Evolutionary conservation across 2,329 filamentous ascomycete species (phyloP).

Genomic region (Diaporthe sp.): DNA sequence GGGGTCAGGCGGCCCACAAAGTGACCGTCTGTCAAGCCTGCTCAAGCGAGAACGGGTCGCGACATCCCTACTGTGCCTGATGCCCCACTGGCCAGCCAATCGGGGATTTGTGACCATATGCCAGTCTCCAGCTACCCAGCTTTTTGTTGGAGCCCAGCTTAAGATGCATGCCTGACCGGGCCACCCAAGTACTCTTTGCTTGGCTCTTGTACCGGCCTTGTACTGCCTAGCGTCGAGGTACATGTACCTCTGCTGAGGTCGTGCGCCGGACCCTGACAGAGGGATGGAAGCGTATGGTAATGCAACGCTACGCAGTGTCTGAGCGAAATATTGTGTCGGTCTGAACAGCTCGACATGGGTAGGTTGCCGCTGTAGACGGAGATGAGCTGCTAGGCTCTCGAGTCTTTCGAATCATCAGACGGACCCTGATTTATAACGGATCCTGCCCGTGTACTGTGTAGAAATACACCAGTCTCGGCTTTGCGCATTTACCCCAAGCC

Average conservation of each 20-base stretch:
- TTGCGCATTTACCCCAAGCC: background rate
- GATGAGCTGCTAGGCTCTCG: constrained; percentile 14
- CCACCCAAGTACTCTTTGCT: constrained; percentile 17
- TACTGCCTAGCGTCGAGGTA: constrained; percentile 35
- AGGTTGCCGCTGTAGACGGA: constrained; percentile 34
- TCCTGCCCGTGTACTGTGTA: background rate
- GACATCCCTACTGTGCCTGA: constrained; percentile 30
- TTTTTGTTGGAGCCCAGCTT: constrained; percentile 23
- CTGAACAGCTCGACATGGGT: constrained; percentile 29
- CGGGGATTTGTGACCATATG: constrained; percentile 34
- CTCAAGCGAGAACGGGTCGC: constrained; percentile 37
- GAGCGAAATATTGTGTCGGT: constrained; percentile 28
- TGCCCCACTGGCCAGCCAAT: constrained; percentile 29
- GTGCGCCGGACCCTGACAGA: background rate
- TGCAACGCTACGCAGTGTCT: constrained; percentile 24
- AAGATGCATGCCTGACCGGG: constrained; percentile 5
- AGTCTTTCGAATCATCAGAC: constrained; percentile 4
- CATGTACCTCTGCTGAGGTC: constrained; percentile 29
- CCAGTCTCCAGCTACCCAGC: constrained; percentile 11
- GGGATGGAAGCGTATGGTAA: background rate
- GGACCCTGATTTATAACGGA: constrained; percentile 19
- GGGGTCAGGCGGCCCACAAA: constrained; percentile 22
- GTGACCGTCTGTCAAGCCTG: constrained; percentile 31
- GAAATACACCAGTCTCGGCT: background rate
- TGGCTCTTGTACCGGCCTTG: constrained; percentile 21